Conservation (phyloP, 306 rosid genomes). For the Cicer pinnatifidum region DNA sequence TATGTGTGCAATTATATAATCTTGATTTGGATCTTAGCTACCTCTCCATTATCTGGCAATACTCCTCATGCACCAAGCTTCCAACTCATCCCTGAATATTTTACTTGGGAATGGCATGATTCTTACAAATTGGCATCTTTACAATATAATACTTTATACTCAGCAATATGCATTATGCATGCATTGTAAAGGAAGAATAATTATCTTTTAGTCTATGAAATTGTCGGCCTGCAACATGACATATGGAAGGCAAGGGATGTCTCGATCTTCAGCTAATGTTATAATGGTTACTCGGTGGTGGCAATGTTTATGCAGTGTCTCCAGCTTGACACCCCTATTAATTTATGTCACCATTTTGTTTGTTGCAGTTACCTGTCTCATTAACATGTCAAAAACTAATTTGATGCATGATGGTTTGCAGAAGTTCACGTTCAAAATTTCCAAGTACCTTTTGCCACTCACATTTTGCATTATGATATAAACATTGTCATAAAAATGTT, state of each 20-base stretch:
- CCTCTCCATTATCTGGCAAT: conserved; percentile 19
- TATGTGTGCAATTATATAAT: conserved; percentile 14
- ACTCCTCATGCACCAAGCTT: conserved; percentile 19
- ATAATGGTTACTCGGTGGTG: neutral
- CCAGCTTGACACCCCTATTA: conserved; percentile 33
- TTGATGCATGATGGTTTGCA: conserved; percentile 20
- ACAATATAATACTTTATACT: conserved; percentile 23
- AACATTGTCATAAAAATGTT: conserved; percentile 29
- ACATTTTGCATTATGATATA: neutral
- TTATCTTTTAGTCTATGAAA: conserved; percentile 34
- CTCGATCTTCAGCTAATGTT: conserved; percentile 17
- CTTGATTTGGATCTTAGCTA: conserved; percentile 28
- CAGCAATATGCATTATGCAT: neutral
- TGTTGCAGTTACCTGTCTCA: conserved; percentile 37
- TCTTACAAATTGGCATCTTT: conserved; percentile 35
- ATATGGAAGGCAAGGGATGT: conserved; percentile 21
- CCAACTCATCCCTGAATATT: conserved; percentile 35
- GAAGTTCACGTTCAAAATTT: conserved; percentile 13
- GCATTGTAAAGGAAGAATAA: conserved; percentile 14
- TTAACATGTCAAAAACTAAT: conserved; percentile 39
- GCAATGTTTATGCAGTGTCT: conserved; percentile 44
- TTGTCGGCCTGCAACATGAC: conserved; percentile 35
- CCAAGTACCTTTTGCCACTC: no score
- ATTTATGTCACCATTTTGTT: conserved; percentile 31
- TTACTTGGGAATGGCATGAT: conserved; percentile 20